These are phyloP conservation scores for Amanita rimosa DNA, from an alignment of 768 basidiomycete species.

Conservation along the genomic window DNA sequence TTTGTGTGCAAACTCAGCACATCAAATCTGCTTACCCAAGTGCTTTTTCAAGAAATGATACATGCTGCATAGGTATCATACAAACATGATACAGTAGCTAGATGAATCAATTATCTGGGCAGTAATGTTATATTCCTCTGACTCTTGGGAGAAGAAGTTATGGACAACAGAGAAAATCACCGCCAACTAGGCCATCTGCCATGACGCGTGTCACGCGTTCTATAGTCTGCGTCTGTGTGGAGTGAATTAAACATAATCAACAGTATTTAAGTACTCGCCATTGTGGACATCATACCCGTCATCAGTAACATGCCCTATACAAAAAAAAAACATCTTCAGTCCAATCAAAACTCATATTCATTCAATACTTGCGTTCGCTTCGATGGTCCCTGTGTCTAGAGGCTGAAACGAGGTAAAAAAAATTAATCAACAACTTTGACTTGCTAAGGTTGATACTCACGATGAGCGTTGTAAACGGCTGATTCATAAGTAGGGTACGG, in stretches of 20 bases:
- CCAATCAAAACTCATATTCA: neutral
- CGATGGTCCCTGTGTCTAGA: conserved; percentile 10
- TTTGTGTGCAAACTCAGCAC: neutral
- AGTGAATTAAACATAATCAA: neutral
- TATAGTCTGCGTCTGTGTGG: neutral
- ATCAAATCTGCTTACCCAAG: no score
- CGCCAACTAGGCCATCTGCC: conserved; percentile 3
- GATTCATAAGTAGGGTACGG: conserved; percentile 11
- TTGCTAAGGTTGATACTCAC: conserved; percentile 11
- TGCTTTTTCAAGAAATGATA: no score
- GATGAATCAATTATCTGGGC: neutral
- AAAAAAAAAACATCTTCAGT: conserved; percentile 5
- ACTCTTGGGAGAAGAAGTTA: neutral
- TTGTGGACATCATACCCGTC: conserved; percentile 1
- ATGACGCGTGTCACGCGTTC: conserved; percentile 6
- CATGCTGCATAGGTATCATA: no score
- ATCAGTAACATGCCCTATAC: neutral
- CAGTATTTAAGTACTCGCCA: neutral
- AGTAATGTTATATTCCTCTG: neutral
- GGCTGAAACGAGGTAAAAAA: conserved; percentile 1
- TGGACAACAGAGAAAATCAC: neutral
- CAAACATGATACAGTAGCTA: no score
- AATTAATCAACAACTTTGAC: neutral
- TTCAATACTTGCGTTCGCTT: conserved; percentile 8
- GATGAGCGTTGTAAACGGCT: conserved; percentile 9